Evolutionary conservation across 345 rosid genomes (phyloP).

Genomic region (Populus ilicifolia): DNA sequence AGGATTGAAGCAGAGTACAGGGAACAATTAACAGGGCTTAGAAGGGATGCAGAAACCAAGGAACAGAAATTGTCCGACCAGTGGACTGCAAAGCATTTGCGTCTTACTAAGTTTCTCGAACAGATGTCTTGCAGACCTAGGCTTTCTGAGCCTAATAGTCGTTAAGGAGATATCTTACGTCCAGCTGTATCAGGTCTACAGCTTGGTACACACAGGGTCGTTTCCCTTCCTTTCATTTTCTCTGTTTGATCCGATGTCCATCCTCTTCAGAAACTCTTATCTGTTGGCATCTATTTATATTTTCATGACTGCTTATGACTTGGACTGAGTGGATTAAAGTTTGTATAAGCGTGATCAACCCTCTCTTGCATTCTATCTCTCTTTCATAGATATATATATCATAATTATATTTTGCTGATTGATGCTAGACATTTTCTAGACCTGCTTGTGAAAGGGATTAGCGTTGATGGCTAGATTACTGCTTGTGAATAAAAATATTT

Average conservation of each 20-base stretch:
- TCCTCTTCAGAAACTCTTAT: background rate
- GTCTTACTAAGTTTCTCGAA: constrained; percentile 73
- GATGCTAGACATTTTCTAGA: no score
- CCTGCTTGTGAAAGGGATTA: no score
- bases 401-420: no score
- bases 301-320: no score
- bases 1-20: constrained; percentile 77
- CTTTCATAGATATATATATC: no score
- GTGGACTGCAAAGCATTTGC: constrained; percentile 68
- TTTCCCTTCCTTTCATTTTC: background rate
- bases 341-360: no score
- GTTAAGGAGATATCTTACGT: constrained; percentile 20
- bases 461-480: no score
- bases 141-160: constrained; percentile 37
- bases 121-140: constrained; percentile 64
- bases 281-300: no score
- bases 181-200: background rate
- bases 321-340: no score
- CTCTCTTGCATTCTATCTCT: no score
- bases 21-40: constrained; percentile 67
- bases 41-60: constrained; percentile 80
- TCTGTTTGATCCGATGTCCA: constrained; percentile 2
- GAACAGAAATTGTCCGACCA: constrained; percentile 91
- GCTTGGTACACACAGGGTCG: background rate
- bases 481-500: no score